Percentiles rank a stretch among this genome's conserved stretches.
phyloP scores from a whole-genome alignment of 768 basidiomycete species.

The Hypholoma fasciculare region DNA sequence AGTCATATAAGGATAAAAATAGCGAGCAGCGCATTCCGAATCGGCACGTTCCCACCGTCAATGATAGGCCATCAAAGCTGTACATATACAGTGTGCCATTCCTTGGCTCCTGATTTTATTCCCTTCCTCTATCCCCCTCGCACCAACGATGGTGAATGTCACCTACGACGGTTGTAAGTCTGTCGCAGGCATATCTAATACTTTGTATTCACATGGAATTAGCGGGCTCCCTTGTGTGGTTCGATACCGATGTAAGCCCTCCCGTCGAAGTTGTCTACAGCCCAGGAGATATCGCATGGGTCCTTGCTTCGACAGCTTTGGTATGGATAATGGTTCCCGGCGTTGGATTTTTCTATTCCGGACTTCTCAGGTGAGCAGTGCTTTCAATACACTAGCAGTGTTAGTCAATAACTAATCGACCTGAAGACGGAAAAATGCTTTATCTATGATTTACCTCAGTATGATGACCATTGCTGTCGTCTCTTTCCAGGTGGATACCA shows the following conservation, averaged over 20 bases:
- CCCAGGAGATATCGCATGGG: slow-evolving; percentile 56
- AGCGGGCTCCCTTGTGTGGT: slow-evolving; percentile 23
- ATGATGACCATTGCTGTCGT: slow-evolving; percentile 81
- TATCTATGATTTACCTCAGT: slow-evolving; percentile 84
- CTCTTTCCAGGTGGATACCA: slow-evolving; percentile 70
- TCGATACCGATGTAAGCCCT: slow-evolving; percentile 14
- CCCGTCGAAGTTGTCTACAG: slow-evolving; percentile 34
- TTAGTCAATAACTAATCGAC: not conserved
- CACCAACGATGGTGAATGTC: slow-evolving; percentile 31
- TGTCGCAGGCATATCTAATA: not conserved
- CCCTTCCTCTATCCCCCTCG: not conserved
- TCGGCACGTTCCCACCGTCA: slow-evolving; percentile 4
- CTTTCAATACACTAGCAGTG: not conserved
- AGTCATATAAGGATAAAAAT: not conserved
- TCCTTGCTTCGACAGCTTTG: slow-evolving; percentile 73
- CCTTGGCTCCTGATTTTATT: not conserved
- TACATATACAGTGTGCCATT: slow-evolving; percentile 1
- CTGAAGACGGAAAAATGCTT: slow-evolving; percentile 83
- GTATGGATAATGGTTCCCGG: slow-evolving; percentile 88
- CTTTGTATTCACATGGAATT: not conserved
- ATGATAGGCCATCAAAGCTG: not conserved
- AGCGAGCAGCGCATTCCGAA: not conserved
- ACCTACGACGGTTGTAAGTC: slow-evolving; percentile 32
- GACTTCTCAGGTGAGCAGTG: slow-evolving; percentile 51
- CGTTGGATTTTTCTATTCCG: slow-evolving; percentile 90